phyloP scores from a whole-genome alignment of 2,329 filamentous ascomycete species.

The Tolypocladium ophioglossoides region DNA sequence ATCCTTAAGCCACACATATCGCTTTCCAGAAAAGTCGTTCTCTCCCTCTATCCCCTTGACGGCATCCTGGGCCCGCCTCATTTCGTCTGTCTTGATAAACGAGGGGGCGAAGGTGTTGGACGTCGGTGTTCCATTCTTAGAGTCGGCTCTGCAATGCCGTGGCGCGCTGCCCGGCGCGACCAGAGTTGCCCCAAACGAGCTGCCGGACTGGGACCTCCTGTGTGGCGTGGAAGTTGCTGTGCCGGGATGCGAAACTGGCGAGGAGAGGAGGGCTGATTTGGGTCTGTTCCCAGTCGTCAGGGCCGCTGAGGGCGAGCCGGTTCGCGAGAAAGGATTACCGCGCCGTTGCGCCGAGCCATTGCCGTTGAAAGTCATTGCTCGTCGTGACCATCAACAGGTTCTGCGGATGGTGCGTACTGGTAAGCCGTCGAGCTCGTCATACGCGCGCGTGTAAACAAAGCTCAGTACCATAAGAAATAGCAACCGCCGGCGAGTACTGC shows the following conservation, averaged over 20 bases:
- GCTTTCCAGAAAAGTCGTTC: constrained; percentile 96
- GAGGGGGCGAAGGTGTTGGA: constrained; percentile 88
- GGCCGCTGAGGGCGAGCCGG: constrained; percentile 54
- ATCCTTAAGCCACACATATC: constrained; percentile 96
- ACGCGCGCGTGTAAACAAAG: constrained; percentile 14
- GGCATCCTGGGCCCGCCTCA: constrained; percentile 44
- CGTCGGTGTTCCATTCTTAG: constrained; percentile 50
- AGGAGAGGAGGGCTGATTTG: constrained; percentile 64
- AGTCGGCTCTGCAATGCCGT: constrained; percentile 43
- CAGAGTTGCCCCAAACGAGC: constrained; percentile 32
- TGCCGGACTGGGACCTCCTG: constrained; percentile 58
- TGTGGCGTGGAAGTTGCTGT: constrained; percentile 40
- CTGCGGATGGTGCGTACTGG: neutral
- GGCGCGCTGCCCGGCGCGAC: constrained; percentile 24
- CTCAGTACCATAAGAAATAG: neutral
- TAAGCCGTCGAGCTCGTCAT: neutral
- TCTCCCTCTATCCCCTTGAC: constrained; percentile 81
- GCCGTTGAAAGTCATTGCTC: constrained; percentile 23
- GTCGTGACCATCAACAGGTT: constrained; percentile 10
- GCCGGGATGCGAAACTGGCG: constrained; percentile 37
- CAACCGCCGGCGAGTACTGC: neutral
- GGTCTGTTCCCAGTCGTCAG: constrained; percentile 47
- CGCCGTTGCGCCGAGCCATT: constrained; percentile 52
- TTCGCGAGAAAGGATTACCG: constrained; percentile 69
- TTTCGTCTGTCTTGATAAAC: constrained; percentile 85